phyloP scores from a whole-genome alignment of 257 asterid genomes.

The Plectranthus barbatus region DNA sequence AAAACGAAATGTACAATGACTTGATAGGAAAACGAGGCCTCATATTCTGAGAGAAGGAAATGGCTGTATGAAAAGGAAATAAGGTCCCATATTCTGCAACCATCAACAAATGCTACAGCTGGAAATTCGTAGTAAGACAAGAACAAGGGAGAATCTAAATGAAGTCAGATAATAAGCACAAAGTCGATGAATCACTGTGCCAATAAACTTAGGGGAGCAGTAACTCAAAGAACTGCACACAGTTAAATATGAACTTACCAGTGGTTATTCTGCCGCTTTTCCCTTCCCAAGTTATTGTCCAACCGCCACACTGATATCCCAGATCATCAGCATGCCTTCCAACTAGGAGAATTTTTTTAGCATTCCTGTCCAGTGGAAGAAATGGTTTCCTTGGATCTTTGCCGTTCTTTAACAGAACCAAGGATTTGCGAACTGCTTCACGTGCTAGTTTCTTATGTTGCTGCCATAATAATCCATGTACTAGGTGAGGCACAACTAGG shows the following conservation, averaged over 20 bases:
- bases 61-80: not conserved
- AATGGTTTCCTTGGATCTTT: conserved; percentile 47
- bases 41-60: conserved; percentile 1
- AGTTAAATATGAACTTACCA: too few relatives aligned
- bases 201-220: not conserved
- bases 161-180: not conserved
- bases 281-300: conserved; percentile 84
- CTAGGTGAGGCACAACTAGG: not conserved
- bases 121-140: not conserved
- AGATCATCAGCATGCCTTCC: conserved; percentile 68
- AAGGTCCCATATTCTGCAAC: conserved; percentile 15
- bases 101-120: conserved; percentile 3
- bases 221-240: too few relatives aligned
- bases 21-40: not conserved
- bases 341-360: conserved; percentile 50
- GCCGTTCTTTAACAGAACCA: conserved; percentile 71
- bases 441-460: conserved; percentile 64
- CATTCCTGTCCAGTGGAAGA: conserved; percentile 52
- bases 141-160: not conserved
- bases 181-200: not conserved
- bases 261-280: conserved; percentile 59
- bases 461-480: conserved; percentile 29
- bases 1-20: not conserved
- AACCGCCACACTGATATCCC: conserved; percentile 83
- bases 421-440: conserved; percentile 83